These are phyloP conservation scores for Vicia sativa DNA, from an alignment of 306 rosid genomes.

Conservation along the genomic window DNA sequence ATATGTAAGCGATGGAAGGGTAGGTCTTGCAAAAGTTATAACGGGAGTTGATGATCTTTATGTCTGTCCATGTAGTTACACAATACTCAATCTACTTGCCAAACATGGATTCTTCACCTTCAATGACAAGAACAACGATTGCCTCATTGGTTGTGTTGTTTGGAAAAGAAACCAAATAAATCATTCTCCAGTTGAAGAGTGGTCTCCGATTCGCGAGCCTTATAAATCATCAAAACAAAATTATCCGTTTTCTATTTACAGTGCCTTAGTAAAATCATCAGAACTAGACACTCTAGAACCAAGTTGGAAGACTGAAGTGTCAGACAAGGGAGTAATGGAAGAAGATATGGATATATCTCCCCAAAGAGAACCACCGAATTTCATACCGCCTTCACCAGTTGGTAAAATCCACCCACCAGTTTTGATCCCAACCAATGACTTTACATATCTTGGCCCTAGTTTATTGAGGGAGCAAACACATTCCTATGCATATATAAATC, in stretches of 20 bases:
- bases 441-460: too few species aligned
- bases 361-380: too few species aligned
- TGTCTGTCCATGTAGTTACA: neutral
- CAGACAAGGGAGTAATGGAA: neutral
- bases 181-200: too few species aligned
- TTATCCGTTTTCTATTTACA: neutral
- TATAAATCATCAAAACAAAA: neutral
- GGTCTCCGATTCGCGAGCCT: neutral
- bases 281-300: too few species aligned
- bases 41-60: constrained; percentile 14
- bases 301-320: neutral
- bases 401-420: neutral
- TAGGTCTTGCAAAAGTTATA: neutral
- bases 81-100: constrained; percentile 1
- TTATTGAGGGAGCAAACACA: too few species aligned
- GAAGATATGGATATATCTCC: neutral
- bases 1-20: neutral
- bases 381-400: too few species aligned
- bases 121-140: neutral
- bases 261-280: neutral
- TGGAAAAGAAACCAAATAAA: neutral
- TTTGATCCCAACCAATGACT: too few species aligned
- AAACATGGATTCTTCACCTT: neutral
- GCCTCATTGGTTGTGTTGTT: constrained; percentile 5
- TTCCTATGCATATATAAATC: neutral